phyloP scores from a whole-genome alignment of 345 rosid species.

The Orychophragmus violaceus region DNA sequence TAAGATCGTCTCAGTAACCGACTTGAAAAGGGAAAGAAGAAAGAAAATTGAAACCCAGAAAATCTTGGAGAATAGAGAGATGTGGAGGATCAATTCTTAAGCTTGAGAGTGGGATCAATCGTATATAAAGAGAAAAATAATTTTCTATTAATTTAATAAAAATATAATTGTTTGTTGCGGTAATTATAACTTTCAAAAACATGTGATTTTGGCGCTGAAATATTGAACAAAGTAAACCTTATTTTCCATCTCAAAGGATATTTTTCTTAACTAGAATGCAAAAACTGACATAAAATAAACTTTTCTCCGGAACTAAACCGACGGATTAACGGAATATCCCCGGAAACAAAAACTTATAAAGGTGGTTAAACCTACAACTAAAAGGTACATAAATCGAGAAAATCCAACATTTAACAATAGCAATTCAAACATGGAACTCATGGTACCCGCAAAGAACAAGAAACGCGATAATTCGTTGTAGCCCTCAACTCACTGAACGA shows the following conservation, averaged over 20 bases:
- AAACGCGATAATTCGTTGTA: no score
- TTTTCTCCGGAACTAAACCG: no score
- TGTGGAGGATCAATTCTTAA: slow-evolving; percentile 26
- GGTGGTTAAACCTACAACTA: no score
- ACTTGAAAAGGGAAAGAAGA: neutral
- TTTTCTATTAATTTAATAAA: neutral
- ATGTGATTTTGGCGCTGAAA: slow-evolving; percentile 19
- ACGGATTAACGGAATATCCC: no score
- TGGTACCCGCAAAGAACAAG: no score
- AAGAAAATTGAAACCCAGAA: neutral
- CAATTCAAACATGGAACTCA: no score
- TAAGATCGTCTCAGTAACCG: neutral
- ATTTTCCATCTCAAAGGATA: no score
- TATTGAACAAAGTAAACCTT: neutral
- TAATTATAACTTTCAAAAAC: neutral
- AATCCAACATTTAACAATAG: no score
- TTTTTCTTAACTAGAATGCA: neutral
- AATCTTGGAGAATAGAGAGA: slow-evolving; percentile 1
- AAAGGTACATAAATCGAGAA: no score
- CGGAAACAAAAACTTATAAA: no score
- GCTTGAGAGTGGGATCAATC: slow-evolving; percentile 11
- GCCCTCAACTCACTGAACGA: no score
- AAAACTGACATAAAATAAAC: neutral
- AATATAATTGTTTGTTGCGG: neutral
- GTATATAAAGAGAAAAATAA: neutral